Evolutionary conservation across 306 rosid genomes (phyloP), one percentile per base, ranked within the genome.

Genomic region (Crotalaria pallida): DNA sequence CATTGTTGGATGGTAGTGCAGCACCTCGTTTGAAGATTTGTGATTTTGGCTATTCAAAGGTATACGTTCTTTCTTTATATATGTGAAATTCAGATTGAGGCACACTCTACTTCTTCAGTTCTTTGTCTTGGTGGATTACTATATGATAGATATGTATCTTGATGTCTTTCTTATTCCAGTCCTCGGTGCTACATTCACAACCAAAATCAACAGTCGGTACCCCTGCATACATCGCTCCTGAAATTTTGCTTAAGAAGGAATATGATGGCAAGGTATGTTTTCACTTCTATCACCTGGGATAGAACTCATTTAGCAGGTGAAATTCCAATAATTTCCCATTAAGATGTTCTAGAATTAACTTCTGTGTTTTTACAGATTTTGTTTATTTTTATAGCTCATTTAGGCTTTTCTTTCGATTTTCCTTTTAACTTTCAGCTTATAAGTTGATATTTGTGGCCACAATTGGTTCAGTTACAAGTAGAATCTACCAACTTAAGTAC

Each of bases 191-290:
- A 56, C 98, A 93, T 75, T 92, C 98, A n/a, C n/a, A n/a, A n/a
- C n/a, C n/a, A n/a, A n/a, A n/a, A n/a, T n/a, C n/a, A n/a, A n/a
- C n/a, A n/a, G 98, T 92, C 65, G 98, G 98, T 29, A 92, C 98
- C 51, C 98, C 98, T 49, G 98, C 98, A 38, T 92, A 92, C 62
- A 92, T 92, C 31, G 98, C 98, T 58, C 98, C 98, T 21, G 98
- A 92, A 79, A 96, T 93, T 71, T 84, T 93, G 69, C 96, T 90
- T 45, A 93, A 93, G 86, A 93, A 88, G 84, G 98, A 93, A 82
- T 93, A 93, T 71, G 97, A 93, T 78, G 98, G 98, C 83, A 93
- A 93, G 98, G 98, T 88, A 89, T 64, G 19, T 66, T 50, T 6
- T 36, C 41, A 58, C 67, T 67, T 57, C 23, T 49, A 17, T 61